Evolutionary conservation across 805 yeast genomes (phyloP), one percentile per base, ranked within the genome.

Genomic region (Sugiyamaella americana): DNA sequence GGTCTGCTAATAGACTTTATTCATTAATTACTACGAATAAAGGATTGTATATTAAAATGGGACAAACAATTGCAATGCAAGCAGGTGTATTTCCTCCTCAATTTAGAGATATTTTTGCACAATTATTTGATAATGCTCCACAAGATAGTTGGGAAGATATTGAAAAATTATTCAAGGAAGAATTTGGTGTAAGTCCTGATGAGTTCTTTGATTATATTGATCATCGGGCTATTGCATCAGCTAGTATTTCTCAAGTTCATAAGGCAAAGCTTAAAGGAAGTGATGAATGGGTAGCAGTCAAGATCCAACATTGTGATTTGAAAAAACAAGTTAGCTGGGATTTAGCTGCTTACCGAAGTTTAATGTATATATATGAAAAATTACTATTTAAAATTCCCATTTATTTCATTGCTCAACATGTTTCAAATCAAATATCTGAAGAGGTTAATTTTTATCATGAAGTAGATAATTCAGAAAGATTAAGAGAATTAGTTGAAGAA

Each of bases 181-280:
- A 59, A 32, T 56, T 72, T 19, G 76, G 78, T 8, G 51, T 57
- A 5, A 61, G 69, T n/a, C 71, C 75, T 2, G 62, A 57, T 1
- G 70, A 74, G 41, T 59, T 72, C 1, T 64, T 80, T 45, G 73
- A 72, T 2, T 50, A 51, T 5, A 67, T 84, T 34, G 82, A 80
- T 29, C 76, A 73, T 50, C 56, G 41, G 1, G 86, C 91, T 1
- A 67, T 82, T 16, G 93, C 91, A 1, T 78, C 86, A 60, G 94
- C 91, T 0, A 85, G 96, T 1, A 72, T 91, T 53, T 98, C 98
- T 0, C 98, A 91, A 60, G 98, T 91, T 3, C 97, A 91, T 66
- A 68, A 72, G 26, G 98, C 93, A 0, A 73, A 64, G 2, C 62
- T 89, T 46, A 74, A 69, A 50, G 32, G 32, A 26, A 73, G 73